Percentiles rank a stretch among this genome's conserved stretches.
phyloP scores from a whole-genome alignment of 306 rosid species.

The Trifolium dubium region DNA sequence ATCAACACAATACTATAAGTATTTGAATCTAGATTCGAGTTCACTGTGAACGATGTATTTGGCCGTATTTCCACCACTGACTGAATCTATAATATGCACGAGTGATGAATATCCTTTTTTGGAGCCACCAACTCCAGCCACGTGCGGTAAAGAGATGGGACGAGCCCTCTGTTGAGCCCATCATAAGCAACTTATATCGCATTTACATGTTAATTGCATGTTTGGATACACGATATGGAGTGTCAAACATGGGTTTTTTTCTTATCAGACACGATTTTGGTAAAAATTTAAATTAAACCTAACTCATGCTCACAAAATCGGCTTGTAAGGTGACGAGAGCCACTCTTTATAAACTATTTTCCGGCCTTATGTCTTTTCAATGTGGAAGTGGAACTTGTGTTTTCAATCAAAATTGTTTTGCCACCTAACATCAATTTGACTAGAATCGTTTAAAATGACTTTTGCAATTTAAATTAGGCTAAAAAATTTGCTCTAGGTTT shows the following conservation, averaged over 20 bases:
- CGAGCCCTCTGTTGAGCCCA: neutral
- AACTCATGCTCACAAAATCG: neutral
- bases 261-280: neutral
- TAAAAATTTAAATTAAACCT: neutral
- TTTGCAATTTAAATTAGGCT: neutral
- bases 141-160: neutral
- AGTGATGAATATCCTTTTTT: slow-evolving; percentile 8
- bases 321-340: neutral
- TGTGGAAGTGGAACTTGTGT: neutral
- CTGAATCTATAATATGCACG: slow-evolving; percentile 23
- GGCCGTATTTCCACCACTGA: neutral
- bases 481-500: neutral
- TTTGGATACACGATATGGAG: slow-evolving; percentile 3
- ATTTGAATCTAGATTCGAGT: neutral
- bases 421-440: neutral
- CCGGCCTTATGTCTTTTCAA: neutral
- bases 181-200: neutral
- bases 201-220: neutral
- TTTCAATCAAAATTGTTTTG: slow-evolving; percentile 1
- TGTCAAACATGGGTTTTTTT: neutral
- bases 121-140: neutral
- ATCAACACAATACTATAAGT: neutral
- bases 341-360: slow-evolving; percentile 2
- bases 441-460: neutral
- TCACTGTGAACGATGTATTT: neutral